Evolutionary conservation across 192 early-diverging fungal genomes (phyloP), one percentile per base, ranked within the genome.

Genomic region (Entrophospora sp.): DNA sequence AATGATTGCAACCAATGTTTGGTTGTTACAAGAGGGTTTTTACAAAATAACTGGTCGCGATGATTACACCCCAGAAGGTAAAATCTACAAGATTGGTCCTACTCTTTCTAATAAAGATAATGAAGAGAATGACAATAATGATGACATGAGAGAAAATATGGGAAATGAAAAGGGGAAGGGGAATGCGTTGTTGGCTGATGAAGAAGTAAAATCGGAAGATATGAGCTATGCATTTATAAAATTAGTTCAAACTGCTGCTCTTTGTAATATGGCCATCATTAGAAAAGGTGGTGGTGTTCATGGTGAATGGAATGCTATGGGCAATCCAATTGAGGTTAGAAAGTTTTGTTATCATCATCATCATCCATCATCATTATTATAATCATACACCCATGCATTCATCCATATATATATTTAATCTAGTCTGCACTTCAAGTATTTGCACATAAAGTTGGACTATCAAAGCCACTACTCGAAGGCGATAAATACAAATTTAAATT

Each of bases 311-410:
- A 83, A 78, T 44, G 72, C 84, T 34, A 82, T 87, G 43, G 92
- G 94, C 40, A 94, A 98, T 66, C 91, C 95, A 13, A 96, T 94
- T 0, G 95, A 98, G 73, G 85, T 95, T 60, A 42, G n/a, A n/a
- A n/a, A n/a, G n/a, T n/a, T n/a, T n/a, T n/a, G n/a, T n/a, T n/a
- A n/a, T n/a, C n/a, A n/a, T n/a, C n/a, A n/a, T n/a, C n/a, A n/a
- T n/a, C n/a, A n/a, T n/a, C n/a, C n/a, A n/a, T n/a, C n/a, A n/a
- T n/a, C n/a, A n/a, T n/a, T n/a, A n/a, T n/a, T n/a, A n/a, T n/a
- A n/a, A n/a, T n/a, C n/a, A n/a, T n/a, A n/a, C n/a, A n/a, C n/a
- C n/a, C n/a, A n/a, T n/a, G n/a, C n/a, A n/a, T n/a, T n/a, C n/a
- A n/a, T n/a, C n/a, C n/a, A n/a, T n/a, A n/a, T n/a, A n/a, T n/a